Percentiles rank a stretch among this genome's conserved stretches.
These are phyloP conservation scores for Phytopythium kandeliae DNA, from an alignment of 352 stramenopile genomes.

Conservation along the genomic window DNA sequence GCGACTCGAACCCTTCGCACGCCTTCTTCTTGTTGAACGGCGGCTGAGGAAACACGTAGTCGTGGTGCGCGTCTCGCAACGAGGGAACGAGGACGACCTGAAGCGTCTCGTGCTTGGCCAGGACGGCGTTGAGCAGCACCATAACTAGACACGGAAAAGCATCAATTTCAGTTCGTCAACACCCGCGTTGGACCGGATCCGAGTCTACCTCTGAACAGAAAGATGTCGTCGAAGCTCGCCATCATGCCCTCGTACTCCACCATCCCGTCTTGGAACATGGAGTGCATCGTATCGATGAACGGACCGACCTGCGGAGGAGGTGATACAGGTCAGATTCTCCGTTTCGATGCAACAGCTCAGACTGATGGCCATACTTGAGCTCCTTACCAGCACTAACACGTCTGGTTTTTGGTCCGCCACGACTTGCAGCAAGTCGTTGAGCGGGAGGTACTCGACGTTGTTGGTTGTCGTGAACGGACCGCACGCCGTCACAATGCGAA, in stretches of 20 bases:
- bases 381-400: conserved; percentile 89
- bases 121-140: conserved; percentile 60
- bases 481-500: conserved; percentile 87
- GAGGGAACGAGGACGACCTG: conserved; percentile 95
- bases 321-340: too few relatives aligned
- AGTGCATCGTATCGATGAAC: conserved; percentile 95
- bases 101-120: conserved; percentile 38
- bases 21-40: conserved; percentile 88
- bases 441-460: conserved; percentile 93
- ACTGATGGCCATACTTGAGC: not conserved
- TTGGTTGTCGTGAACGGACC: conserved; percentile 94
- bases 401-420: conserved; percentile 84
- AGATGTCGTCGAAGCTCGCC: conserved; percentile 81
- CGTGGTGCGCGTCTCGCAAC: conserved; percentile 93
- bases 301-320: conserved; percentile 72
- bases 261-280: conserved; percentile 80
- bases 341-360: too few relatives aligned
- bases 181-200: not conserved
- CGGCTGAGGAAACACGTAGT: conserved; percentile 94
- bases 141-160: conserved; percentile 37
- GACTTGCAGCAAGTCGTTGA: conserved; percentile 91
- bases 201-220: conserved; percentile 75
- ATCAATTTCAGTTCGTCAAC: not conserved
- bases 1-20: conserved; percentile 53
- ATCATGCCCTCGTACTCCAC: conserved; percentile 78